These are phyloP conservation scores for Fusarium setosum DNA, from an alignment of 2,329 filamentous ascomycete species.

Conservation along the genomic window DNA sequence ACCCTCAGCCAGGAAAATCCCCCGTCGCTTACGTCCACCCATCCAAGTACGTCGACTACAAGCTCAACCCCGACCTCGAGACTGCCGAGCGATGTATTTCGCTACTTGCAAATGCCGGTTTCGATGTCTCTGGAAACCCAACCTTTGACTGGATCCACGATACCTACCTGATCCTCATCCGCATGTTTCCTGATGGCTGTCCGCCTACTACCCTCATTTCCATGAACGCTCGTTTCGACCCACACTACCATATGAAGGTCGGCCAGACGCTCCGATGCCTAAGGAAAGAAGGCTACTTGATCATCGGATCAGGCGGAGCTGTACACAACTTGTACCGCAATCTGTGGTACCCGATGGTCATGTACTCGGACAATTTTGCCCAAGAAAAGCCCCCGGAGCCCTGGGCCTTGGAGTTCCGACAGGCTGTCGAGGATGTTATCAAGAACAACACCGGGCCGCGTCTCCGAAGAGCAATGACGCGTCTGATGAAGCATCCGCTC, in stretches of 20 bases:
- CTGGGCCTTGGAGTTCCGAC: conserved; percentile 73
- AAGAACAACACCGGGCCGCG: conserved; percentile 53
- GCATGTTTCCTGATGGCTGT: conserved; percentile 74
- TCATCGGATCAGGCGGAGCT: conserved; percentile 70
- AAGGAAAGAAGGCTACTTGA: conserved; percentile 49
- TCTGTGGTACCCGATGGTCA: conserved; percentile 72
- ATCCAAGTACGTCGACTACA: conserved; percentile 71
- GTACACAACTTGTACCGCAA: conserved; percentile 80
- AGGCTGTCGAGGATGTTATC: conserved; percentile 71
- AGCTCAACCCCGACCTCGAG: conserved; percentile 68
- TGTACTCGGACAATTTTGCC: conserved; percentile 52
- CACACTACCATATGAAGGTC: conserved; percentile 39
- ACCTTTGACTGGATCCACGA: conserved; percentile 80
- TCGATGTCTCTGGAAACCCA: conserved; percentile 63
- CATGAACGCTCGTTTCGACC: conserved; percentile 39
- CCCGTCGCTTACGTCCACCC: conserved; percentile 76
- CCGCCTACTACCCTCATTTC: conserved; percentile 67
- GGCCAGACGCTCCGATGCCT: conserved; percentile 26
- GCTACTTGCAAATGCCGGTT: conserved; percentile 61
- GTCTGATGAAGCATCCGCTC: conserved; percentile 75
- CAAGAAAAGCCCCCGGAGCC: conserved; percentile 37
- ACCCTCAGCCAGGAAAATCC: conserved; percentile 68
- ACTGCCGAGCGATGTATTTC: conserved; percentile 62
- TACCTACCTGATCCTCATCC: conserved; percentile 74
- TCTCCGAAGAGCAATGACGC: conserved; percentile 65